Conservation (phyloP, 2,329 filamentous ascomycete species). For the Aspergillus sp. region DNA sequence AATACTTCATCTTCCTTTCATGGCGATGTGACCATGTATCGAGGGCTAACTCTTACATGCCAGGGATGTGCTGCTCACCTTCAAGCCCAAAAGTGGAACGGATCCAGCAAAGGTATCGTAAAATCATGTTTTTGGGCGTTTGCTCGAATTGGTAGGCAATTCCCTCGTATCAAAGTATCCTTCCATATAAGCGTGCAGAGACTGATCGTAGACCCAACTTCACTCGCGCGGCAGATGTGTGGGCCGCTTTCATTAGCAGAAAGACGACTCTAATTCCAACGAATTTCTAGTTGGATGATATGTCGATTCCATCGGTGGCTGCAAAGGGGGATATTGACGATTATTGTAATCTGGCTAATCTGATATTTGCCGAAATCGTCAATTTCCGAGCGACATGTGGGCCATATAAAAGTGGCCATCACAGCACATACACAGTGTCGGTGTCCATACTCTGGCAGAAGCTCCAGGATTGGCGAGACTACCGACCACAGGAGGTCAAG, state of each 20-base stretch:
- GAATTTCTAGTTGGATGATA: constrained; percentile 15
- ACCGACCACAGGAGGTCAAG: not conserved
- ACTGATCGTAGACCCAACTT: not conserved
- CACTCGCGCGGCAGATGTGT: constrained; percentile 8
- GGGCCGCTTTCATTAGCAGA: constrained; percentile 16
- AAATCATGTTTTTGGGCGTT: constrained; percentile 20
- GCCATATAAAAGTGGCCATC: too few relatives aligned
- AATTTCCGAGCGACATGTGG: constrained; percentile 1
- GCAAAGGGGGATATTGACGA: constrained; percentile 14
- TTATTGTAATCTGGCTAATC: constrained; percentile 16
- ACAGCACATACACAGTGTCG: not conserved
- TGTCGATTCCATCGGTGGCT: constrained; percentile 6
- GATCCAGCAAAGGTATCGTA: constrained; percentile 14
- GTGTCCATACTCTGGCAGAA: not conserved
- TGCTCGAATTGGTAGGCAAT: constrained; percentile 15
- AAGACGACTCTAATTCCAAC: constrained; percentile 16
- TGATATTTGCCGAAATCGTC: constrained; percentile 15
- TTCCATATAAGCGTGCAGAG: too few relatives aligned
- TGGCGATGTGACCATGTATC: too few relatives aligned
- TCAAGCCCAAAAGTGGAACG: constrained; percentile 14
- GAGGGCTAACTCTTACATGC: too few relatives aligned
- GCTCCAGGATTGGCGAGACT: not conserved
- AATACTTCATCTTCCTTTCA: too few relatives aligned
- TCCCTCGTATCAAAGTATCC: too few relatives aligned
- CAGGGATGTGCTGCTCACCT: constrained; percentile 16